A percentile compares a stretch with the other conserved stretches of the same genome.
Conservation (phyloP, 371 early-diverging fungal species). For the Syncephalastrum contaminatum region DNA sequence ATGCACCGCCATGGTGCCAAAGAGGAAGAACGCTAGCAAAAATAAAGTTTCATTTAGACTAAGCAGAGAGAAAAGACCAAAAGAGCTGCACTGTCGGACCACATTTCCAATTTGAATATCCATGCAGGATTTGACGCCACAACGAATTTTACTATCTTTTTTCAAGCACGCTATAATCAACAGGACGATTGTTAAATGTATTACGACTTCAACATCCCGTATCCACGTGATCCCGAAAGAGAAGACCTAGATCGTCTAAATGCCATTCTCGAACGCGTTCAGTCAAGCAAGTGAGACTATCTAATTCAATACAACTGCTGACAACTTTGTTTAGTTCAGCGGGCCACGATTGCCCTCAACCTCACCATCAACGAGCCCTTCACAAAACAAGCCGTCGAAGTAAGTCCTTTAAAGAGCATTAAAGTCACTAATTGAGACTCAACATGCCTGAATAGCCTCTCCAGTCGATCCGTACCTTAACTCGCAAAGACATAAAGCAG, state of each 20-base stretch:
- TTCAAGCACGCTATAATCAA: no score
- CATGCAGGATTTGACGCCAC: no score
- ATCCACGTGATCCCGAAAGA: slow-evolving; percentile 27
- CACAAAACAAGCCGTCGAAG: slow-evolving; percentile 53
- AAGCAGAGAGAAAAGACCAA: no score
- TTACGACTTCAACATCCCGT: slow-evolving; percentile 65
- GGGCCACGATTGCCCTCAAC: slow-evolving; percentile 75
- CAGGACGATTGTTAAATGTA: slow-evolving; percentile 36
- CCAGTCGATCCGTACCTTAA: slow-evolving; percentile 39
- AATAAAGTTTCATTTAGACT: no score
- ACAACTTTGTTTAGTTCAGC: slow-evolving; percentile 55
- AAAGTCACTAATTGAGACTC: no score
- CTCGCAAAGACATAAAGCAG: slow-evolving; percentile 44
- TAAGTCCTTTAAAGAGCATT: slow-evolving; percentile 22
- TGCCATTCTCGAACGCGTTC: slow-evolving; percentile 40
- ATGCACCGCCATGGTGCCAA: no score
- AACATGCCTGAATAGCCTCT: slow-evolving; percentile 28
- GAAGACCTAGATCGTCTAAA: slow-evolving; percentile 35
- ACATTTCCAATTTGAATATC: no score
- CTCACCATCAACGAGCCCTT: slow-evolving; percentile 43
- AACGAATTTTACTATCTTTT: no score
- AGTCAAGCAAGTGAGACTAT: slow-evolving; percentile 26
- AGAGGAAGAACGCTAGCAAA: no score
- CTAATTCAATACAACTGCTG: neutral
- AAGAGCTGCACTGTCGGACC: no score